These are phyloP conservation scores for Fusarium odoratissimum DNA, from an alignment of 2,329 filamentous ascomycete species.

Conservation along the genomic window DNA sequence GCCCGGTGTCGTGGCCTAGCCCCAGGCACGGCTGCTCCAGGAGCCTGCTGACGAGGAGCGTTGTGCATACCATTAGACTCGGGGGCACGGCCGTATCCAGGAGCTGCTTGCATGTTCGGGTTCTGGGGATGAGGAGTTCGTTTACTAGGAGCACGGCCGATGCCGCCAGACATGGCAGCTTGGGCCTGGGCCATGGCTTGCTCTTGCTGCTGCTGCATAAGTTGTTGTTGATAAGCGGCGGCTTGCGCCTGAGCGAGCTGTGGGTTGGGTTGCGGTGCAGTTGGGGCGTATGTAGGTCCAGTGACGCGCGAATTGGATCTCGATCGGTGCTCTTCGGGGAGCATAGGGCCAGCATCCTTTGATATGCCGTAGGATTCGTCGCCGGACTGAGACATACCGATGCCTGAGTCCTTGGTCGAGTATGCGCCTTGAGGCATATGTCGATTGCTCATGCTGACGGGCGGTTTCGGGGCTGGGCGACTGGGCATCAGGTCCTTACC, in stretches of 20 bases:
- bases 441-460: slow-evolving; percentile 70
- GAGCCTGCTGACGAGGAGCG: slow-evolving; percentile 53
- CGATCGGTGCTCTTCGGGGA: slow-evolving; percentile 75
- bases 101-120: slow-evolving; percentile 40
- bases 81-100: slow-evolving; percentile 45
- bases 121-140: slow-evolving; percentile 60
- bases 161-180: slow-evolving; percentile 77
- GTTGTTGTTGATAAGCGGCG: slow-evolving; percentile 69
- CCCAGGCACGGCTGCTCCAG: slow-evolving; percentile 55
- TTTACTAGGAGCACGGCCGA: slow-evolving; percentile 81
- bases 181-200: slow-evolving; percentile 84
- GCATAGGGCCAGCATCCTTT: slow-evolving; percentile 69
- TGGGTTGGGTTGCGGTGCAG: slow-evolving; percentile 51
- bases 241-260: slow-evolving; percentile 53
- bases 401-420: slow-evolving; percentile 70
- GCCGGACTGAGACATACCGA: slow-evolving; percentile 68
- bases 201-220: slow-evolving; percentile 85
- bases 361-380: slow-evolving; percentile 66
- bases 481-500: slow-evolving; percentile 75
- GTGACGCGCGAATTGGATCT: slow-evolving; percentile 75
- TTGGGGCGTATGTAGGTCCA: slow-evolving; percentile 63
- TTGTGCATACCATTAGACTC: slow-evolving; percentile 49
- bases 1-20: slow-evolving; percentile 80
- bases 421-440: slow-evolving; percentile 64
- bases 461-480: slow-evolving; percentile 89